Evolutionary conservation across 208 protist species (phyloP).

Genomic region (Angomonas ambiguus): DNA sequence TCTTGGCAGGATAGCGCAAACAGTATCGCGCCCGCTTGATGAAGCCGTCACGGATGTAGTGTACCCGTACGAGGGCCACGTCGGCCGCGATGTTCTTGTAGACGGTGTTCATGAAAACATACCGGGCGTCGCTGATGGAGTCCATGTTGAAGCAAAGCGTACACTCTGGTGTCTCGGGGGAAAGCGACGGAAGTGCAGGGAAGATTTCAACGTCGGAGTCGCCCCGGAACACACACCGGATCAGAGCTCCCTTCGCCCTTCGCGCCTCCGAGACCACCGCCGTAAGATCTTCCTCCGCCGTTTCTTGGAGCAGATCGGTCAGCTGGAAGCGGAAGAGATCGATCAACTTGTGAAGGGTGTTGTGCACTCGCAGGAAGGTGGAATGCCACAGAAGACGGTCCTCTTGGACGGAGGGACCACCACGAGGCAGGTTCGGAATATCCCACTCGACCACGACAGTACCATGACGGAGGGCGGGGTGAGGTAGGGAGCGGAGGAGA

Average conservation of each 20-base stretch:
- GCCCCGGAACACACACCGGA: constrained; percentile 28
- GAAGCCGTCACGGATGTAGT: constrained; percentile 57
- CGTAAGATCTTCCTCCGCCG: constrained; percentile 26
- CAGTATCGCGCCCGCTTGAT: constrained; percentile 15
- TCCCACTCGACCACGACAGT: constrained; percentile 51
- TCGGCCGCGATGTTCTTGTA: constrained; percentile 40
- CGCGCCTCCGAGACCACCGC: constrained; percentile 24
- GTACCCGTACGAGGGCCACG: constrained; percentile 55
- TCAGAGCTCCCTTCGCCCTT: constrained; percentile 11
- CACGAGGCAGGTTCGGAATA: constrained; percentile 6
- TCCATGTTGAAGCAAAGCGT: constrained; percentile 50
- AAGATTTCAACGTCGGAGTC: constrained; percentile 18
- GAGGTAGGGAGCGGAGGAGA: constrained; percentile 35
- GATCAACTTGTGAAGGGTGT: constrained; percentile 20
- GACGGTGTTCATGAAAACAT: constrained; percentile 31
- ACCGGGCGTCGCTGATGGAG: constrained; percentile 31
- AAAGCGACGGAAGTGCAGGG: background rate
- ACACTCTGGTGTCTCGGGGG: constrained; percentile 4
- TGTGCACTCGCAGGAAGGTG: constrained; percentile 23
- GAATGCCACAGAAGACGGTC: constrained; percentile 18
- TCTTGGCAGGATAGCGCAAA: constrained; percentile 9
- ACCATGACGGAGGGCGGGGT: constrained; percentile 43
- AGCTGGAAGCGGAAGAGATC: constrained; percentile 25
- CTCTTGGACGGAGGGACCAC: constrained; percentile 12
- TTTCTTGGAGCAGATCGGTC: constrained; percentile 20